Percentiles rank a stretch among this genome's conserved stretches.
Evolutionary conservation across 169 alveolate species (phyloP).

Genomic region (Ichthyophthirius multifiliis): DNA sequence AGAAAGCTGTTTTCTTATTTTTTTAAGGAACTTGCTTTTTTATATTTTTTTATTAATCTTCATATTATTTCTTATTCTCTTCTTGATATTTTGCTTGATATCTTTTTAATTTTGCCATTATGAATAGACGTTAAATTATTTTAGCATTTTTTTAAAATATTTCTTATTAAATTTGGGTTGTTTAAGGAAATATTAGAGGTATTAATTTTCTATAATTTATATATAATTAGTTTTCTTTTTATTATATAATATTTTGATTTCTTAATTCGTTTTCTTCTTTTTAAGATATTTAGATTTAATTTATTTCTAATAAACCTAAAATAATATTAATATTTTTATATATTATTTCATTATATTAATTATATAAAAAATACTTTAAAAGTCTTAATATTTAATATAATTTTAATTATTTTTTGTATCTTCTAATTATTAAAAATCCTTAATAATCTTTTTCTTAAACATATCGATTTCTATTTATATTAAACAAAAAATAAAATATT

Average conservation of each 20-base stretch:
- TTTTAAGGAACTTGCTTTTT: too few species aligned
- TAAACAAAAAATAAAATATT: background rate
- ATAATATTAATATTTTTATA: background rate
- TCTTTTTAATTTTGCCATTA: background rate
- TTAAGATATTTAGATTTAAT: background rate
- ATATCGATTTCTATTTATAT: background rate
- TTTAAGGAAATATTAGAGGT: background rate
- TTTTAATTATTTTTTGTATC: background rate
- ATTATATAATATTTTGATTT: background rate
- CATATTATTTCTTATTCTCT: background rate
- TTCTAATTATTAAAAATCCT: slow-evolving; percentile 13
- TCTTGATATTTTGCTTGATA: background rate
- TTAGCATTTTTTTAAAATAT: background rate
- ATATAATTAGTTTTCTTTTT: background rate
- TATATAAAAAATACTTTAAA: background rate
- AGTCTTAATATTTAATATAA: background rate
- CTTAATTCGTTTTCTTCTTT: background rate
- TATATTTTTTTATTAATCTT: background rate
- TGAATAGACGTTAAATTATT: background rate
- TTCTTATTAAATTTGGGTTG: background rate
- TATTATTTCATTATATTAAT: background rate
- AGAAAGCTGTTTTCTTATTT: too few species aligned
- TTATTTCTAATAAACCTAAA: background rate
- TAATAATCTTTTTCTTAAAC: background rate
- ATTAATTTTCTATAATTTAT: background rate